Evolutionary conservation across 768 basidiomycete species (phyloP), one percentile per base, ranked within the genome.

Genomic region (Mycena chlorophos): DNA sequence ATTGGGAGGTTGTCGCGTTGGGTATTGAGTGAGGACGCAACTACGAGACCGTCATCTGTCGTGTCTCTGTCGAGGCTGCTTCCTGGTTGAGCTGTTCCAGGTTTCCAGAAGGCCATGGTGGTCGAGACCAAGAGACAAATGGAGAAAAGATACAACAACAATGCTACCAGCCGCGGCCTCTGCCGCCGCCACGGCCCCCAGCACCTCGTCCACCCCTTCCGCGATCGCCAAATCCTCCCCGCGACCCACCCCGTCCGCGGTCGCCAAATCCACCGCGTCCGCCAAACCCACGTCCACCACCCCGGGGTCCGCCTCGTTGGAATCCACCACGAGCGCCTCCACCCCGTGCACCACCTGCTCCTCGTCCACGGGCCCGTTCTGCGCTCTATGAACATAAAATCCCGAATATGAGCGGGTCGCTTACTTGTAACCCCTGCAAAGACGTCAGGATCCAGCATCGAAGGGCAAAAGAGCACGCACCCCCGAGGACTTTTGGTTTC

Each of bases 1-100:
- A 99, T 98, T 0, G 96, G 96, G 26, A 98, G 75, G 3, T 85
- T 76, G 68, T 91, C 87, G 47, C 95, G 78, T 64, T 94, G 89
- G 28, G 81, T 79, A 55, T 87, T 86, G 16, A 94, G 76, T 3
- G 88, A 83, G 48, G 89, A 89, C 6, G 84, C 80, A 17, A 93
- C 70, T 6, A 94, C 72, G 46, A 77, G 80, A 28, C 83, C 91
- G 68, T 95, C 93, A 20, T 79, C 78, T 64, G 90, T 88, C 3
- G 88, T 79, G 22, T 85, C 83, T 64, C 95, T 81, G 73, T 98
- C 96, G 29, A 96, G 82, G 22, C 83, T 85, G 65, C 91, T 94
- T 3, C 94, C 94, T 42, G 94, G 93, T 1, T 82, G 91, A 47
- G 75, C 68, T 14, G 91, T 88, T 16, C 94, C 94, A 4, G 94